Evolutionary conservation across 371 early-diverging fungal species (phyloP).

Genomic region (Mucor plumbeus): DNA sequence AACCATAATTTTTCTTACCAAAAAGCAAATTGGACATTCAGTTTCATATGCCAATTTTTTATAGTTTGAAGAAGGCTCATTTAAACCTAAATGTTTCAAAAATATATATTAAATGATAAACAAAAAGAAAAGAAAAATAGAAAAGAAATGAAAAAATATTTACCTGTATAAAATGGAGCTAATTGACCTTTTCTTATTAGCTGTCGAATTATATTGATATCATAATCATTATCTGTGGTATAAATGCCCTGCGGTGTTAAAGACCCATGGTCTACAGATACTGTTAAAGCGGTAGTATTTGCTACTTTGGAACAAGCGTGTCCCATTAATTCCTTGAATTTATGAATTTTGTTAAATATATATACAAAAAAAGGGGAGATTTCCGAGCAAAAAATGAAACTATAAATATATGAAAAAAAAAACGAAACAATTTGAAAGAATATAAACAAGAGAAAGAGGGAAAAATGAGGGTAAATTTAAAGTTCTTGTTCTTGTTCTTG

Average conservation of each 20-base stretch:
- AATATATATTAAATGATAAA: background rate
- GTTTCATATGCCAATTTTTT: conserved; percentile 35
- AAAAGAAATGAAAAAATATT: background rate
- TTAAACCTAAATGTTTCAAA: conserved; percentile 7
- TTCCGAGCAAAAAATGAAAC: background rate
- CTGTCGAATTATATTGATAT: conserved; percentile 66
- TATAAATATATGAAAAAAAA: too few relatives aligned
- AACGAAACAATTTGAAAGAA: background rate
- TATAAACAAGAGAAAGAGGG: background rate
- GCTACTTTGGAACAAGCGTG: conserved; percentile 20
- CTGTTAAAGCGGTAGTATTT: background rate
- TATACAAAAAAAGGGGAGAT: background rate
- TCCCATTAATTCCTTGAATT: conserved; percentile 11
- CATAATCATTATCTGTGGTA: conserved; percentile 66
- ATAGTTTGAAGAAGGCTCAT: conserved; percentile 32
- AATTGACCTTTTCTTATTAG: conserved; percentile 75
- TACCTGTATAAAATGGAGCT: conserved; percentile 87
- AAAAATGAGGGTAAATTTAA: background rate
- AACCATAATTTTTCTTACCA: conserved; percentile 52
- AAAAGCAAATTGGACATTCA: conserved; percentile 93
- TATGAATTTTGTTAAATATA: background rate
- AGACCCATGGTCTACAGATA: conserved; percentile 62
- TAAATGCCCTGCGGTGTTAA: conserved; percentile 75
- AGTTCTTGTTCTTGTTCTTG: conserved; percentile 8
- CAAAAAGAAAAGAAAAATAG: background rate